phyloP scores from a whole-genome alignment of 2,329 filamentous ascomycete genomes.

The Colletotrichum orbiculare region DNA sequence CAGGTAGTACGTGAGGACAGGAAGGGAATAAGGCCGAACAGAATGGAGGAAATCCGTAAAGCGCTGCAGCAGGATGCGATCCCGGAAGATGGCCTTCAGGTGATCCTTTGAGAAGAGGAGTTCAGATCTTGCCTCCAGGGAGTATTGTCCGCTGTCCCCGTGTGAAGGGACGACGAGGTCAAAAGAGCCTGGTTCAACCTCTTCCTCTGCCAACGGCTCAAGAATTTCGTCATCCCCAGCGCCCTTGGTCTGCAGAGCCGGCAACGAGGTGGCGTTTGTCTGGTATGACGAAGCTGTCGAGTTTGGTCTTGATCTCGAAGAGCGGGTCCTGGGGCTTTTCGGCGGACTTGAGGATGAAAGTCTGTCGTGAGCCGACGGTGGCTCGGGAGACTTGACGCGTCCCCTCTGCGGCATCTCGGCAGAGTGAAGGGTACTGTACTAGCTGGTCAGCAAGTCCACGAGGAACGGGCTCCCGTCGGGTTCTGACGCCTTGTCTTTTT shows the following conservation, averaged over 20 bases:
- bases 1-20: constrained; percentile 77
- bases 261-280: constrained; percentile 39
- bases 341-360: constrained; percentile 41
- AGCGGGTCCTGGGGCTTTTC: constrained; percentile 43
- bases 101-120: constrained; percentile 75
- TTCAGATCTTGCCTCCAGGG: constrained; percentile 73
- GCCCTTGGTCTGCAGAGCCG: constrained; percentile 40
- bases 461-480: background rate
- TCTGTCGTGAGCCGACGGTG: constrained; percentile 35
- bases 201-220: constrained; percentile 49
- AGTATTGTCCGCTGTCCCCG: constrained; percentile 48
- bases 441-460: background rate
- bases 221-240: constrained; percentile 44
- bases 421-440: constrained; percentile 6
- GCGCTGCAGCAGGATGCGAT: constrained; percentile 69
- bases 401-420: constrained; percentile 14
- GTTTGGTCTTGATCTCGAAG: constrained; percentile 42
- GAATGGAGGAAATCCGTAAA: constrained; percentile 76
- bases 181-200: constrained; percentile 52
- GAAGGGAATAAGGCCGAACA: constrained; percentile 70
- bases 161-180: constrained; percentile 45
- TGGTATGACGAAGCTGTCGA: constrained; percentile 45
- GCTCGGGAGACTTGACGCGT: constrained; percentile 34
- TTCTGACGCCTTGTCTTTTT: constrained; percentile 22
- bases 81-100: constrained; percentile 71